A percentile compares a stretch with the other conserved stretches of the same genome.
These are phyloP conservation scores for Boehmeria nivea DNA, from an alignment of 306 rosid species.

Conservation along the genomic window DNA sequence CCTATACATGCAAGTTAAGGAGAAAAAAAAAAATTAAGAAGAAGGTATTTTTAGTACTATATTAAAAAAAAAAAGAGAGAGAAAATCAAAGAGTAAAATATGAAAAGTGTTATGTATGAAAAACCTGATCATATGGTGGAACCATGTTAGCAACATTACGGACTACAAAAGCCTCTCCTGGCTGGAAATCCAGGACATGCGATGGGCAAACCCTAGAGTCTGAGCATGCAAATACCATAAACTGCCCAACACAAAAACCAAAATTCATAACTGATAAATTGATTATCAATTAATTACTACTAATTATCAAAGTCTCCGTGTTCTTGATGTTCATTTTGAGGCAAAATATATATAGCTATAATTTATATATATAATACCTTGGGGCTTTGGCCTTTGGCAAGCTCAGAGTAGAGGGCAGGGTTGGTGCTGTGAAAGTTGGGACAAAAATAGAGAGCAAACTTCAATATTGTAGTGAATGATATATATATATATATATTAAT, in stretches of 20 bases:
- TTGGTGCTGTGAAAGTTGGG: constrained; percentile 40
- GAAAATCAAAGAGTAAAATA: neutral
- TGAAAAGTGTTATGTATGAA: neutral
- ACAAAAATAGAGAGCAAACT: neutral
- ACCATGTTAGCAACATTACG: constrained; percentile 96
- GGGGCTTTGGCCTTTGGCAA: constrained; percentile 93
- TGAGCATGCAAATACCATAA: constrained; percentile 95
- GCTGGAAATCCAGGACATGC: constrained; percentile 85
- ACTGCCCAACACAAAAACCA: constrained; percentile 36
- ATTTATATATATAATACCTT: constrained; percentile 32
- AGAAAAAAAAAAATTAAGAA: neutral
- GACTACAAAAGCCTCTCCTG: constrained; percentile 97
- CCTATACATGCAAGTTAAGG: constrained; percentile 40
- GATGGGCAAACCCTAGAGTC: constrained; percentile 99
- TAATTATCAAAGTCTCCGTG: too few species aligned
- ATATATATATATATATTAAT: neutral
- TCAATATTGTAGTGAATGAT: neutral
- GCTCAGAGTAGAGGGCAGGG: constrained; percentile 78
- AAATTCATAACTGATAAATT: too few species aligned
- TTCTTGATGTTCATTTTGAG: too few species aligned
- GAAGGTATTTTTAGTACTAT: neutral
- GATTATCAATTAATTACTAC: too few species aligned
- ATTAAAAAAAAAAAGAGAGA: neutral
- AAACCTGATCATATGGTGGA: constrained; percentile 81
- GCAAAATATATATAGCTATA: neutral